Evolutionary conservation across 192 early-diverging fungal species (phyloP), one percentile per base, ranked within the genome.

Genomic region (Backusella luteola): DNA sequence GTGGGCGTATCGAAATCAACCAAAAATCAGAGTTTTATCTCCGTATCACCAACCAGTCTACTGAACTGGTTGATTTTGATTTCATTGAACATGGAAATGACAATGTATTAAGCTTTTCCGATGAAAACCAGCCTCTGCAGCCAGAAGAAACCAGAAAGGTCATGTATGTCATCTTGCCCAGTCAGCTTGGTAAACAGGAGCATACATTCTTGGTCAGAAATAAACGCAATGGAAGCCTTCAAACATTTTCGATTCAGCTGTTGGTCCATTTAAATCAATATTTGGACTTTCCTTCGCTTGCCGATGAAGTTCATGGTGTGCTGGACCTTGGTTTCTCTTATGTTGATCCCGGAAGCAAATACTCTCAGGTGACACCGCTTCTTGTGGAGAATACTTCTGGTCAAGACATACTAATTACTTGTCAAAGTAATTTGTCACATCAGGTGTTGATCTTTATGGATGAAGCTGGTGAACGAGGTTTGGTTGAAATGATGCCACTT

Each of bases 301-400:
- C 82, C 26, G 87, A 91, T 41, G 86, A 88, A 21, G 76, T 80
- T 34, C 76, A 83, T 35, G 79, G 75, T 44, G 89, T 92, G 34
- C 73, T 96, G 39, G 92, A 96, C 79, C 87, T 96, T 36, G 94
- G 94, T 0, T 89, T 90, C 63, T 96, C 94, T 63, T 96, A 95
- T 76, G 87, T 95, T 1, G 93, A 95, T 76, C 84, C 89, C 1
- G 85, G 87, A 2, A 85, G 87, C 19, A 93, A 91, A 80, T 96
- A 87, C 73, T 92, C 94, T 4, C 90, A 90, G 70, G 88, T 95
- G 1, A 86, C 90, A 0, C 88, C 93, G 17, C 81, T 95, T 29
- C 73, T 88, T 12, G 84, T 96, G 0, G 85, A 92, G 49, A 96
- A 96, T 73, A 84, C 90, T 34, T 89, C 91, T 0, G 87, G 89